phyloP scores from a whole-genome alignment of 768 basidiomycete species.

The Leccinum broughii region DNA sequence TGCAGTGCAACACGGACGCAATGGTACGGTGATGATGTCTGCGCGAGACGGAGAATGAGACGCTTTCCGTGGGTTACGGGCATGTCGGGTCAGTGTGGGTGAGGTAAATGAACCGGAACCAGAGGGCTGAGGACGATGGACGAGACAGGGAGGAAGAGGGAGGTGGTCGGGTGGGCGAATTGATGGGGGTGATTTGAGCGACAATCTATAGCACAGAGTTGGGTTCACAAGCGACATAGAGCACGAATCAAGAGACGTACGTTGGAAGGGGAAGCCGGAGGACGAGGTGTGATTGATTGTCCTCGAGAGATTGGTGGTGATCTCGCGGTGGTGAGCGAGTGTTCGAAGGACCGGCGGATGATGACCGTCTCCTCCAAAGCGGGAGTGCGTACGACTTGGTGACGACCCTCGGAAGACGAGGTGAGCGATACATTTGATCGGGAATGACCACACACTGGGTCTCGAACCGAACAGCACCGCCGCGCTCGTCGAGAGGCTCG shows the following conservation, averaged over 20 bases:
- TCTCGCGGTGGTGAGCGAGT: slow-evolving; percentile 26
- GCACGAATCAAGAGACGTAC: slow-evolving; percentile 36
- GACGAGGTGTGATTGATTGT: slow-evolving; percentile 45
- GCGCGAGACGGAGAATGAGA: slow-evolving; percentile 39
- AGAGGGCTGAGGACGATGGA: slow-evolving; percentile 42
- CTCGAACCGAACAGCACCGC: slow-evolving; percentile 64
- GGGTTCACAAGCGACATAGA: not conserved
- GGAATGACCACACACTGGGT: slow-evolving; percentile 74
- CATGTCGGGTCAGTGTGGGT: slow-evolving; percentile 9
- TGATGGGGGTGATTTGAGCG: slow-evolving; percentile 42
- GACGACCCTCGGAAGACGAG: slow-evolving; percentile 50
- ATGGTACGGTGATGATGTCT: slow-evolving; percentile 54
- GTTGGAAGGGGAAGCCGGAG: slow-evolving; percentile 64
- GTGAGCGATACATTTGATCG: slow-evolving; percentile 38
- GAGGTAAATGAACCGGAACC: not conserved
- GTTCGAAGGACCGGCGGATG: slow-evolving; percentile 13
- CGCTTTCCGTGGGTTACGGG: slow-evolving; percentile 22
- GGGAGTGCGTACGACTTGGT: slow-evolving; percentile 71
- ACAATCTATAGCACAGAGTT: slow-evolving; percentile 38
- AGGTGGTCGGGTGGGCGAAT: slow-evolving; percentile 35
- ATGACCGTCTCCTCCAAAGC: slow-evolving; percentile 52
- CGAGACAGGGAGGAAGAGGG: slow-evolving; percentile 55
- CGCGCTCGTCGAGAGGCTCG: slow-evolving; percentile 22
- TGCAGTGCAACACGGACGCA: slow-evolving; percentile 69
- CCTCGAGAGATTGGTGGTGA: slow-evolving; percentile 20